Base-by-base conservation (phyloP, 2,329 filamentous ascomycete species). In the Hypoxylon sp. region DNA sequence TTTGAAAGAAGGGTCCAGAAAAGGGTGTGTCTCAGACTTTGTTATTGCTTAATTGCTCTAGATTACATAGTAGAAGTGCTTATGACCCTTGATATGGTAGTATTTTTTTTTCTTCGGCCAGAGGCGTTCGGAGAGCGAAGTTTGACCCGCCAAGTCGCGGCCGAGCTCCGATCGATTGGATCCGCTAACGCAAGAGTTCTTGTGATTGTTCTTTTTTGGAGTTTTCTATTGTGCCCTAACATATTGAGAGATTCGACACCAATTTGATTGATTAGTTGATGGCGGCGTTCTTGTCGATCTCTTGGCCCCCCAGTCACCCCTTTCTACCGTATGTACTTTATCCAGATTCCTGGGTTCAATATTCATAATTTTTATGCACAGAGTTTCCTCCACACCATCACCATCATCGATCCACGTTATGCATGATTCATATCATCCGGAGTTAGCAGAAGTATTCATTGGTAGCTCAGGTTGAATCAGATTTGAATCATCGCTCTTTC, bases 91-190 rank as follows among this genome's bases (percentile, higher is more conserved):
- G 51, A 50, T 57, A 64, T 17, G 46, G 67, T 67, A 67, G 34
- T 43, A 66, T 68, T 63, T 59, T 43, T 34, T 61, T 49, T 60
- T 59, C 49, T 60, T 66, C 23, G 43, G 43, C 38, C 11, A 52
- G 32, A 41, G 45, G 56, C 23, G 7, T 28, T 68, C 68, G 68
- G 65, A 68, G 62, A 66, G 65, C 68, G 68, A 70, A 51, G 28
- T 32, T 63, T 23, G 56, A 51, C 43, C 63, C 57, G 60, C 57
- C 34, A 59, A 57, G 32, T 36, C 25, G 45, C 30, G 43, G 50
- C 68, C 62, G 68, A 68, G 60, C 56, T 41, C 68, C 68, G 68
- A 70, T 63, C 57, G 46, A 52, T 25, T 53, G 46, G 65, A 48
- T 51, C 58, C 55, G 53, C 43, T 63, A 51, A 52, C 17, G 46